Conservation (phyloP, 495 filamentous ascomycete species). For the Hyaloscypha bicolor region DNA sequence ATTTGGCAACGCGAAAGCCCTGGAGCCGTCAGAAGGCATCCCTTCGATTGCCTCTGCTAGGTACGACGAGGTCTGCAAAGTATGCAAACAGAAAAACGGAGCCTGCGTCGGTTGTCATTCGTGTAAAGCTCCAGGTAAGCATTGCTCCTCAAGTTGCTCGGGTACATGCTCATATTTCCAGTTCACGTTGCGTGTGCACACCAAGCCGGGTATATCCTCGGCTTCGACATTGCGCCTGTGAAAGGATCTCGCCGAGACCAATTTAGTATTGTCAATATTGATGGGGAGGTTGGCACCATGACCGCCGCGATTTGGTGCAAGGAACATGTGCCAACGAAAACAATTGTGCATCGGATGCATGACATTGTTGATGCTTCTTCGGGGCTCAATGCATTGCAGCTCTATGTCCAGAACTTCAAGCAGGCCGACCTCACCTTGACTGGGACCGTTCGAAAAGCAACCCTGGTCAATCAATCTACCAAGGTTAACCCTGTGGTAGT, state of each 20-base stretch:
- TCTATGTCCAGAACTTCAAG: slow-evolving; percentile 87
- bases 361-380: slow-evolving; percentile 64
- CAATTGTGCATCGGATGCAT: slow-evolving; percentile 72
- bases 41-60: slow-evolving; percentile 68
- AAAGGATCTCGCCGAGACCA: slow-evolving; percentile 83
- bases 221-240: slow-evolving; percentile 88
- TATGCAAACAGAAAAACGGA: slow-evolving; percentile 73
- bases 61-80: slow-evolving; percentile 78
- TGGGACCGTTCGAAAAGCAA: slow-evolving; percentile 87
- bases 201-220: slow-evolving; percentile 77
- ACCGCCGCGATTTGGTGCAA: slow-evolving; percentile 87
- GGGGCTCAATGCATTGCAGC: slow-evolving; percentile 74
- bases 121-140: slow-evolving; percentile 62
- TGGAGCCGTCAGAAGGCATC: slow-evolving; percentile 88
- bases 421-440: slow-evolving; percentile 89
- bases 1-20: slow-evolving; percentile 77
- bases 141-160: background rate
- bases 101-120: slow-evolving; percentile 82
- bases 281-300: slow-evolving; percentile 74
- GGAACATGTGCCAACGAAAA: slow-evolving; percentile 71
- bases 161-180: slow-evolving; percentile 25
- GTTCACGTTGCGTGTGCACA: slow-evolving; percentile 93
- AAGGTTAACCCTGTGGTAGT: slow-evolving; percentile 22
- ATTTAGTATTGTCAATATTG: slow-evolving; percentile 71
- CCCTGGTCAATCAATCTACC: slow-evolving; percentile 31